Percentiles rank a stretch among this genome's conserved stretches.
Evolutionary conservation across 2,329 filamentous ascomycete species (phyloP).

Genomic region (Cercospora janseana): DNA sequence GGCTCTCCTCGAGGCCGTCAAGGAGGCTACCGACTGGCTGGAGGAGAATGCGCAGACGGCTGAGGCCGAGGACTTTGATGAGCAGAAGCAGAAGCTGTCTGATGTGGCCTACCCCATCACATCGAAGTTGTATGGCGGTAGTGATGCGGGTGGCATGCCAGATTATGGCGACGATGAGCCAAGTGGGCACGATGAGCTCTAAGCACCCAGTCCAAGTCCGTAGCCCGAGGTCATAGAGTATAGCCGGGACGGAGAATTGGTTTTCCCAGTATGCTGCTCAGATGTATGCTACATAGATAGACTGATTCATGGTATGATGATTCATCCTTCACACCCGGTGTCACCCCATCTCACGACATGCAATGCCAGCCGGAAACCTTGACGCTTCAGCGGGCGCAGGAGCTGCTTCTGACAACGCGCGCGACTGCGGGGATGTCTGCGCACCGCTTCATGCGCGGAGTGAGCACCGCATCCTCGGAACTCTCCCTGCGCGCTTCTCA

Average conservation of each 20-base stretch:
- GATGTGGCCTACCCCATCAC: slow-evolving; percentile 98
- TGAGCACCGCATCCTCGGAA: too few relatives aligned
- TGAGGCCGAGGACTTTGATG: slow-evolving; percentile 90
- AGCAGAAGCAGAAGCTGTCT: slow-evolving; percentile 99
- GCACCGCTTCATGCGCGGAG: too few relatives aligned
- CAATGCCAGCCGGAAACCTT: background rate
- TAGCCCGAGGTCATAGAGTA: slow-evolving; percentile 14
- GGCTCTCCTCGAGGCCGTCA: slow-evolving; percentile 88
- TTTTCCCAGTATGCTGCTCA: slow-evolving; percentile 5
- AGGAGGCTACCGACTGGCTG: slow-evolving; percentile 95
- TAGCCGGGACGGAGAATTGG: slow-evolving; percentile 5
- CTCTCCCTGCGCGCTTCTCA: too few relatives aligned
- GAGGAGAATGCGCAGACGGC: slow-evolving; percentile 89
- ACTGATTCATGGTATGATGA: slow-evolving; percentile 18
- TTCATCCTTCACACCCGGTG: background rate
- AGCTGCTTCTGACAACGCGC: too few relatives aligned
- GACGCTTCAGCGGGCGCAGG: background rate
- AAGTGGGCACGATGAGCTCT: slow-evolving; percentile 52
- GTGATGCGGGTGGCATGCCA: slow-evolving; percentile 55
- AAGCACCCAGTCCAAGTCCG: slow-evolving; percentile 16
- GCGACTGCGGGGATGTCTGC: too few relatives aligned
- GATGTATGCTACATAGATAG: slow-evolving; percentile 25
- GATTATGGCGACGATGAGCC: slow-evolving; percentile 67
- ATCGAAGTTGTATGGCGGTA: slow-evolving; percentile 79
- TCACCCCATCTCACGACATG: background rate